Evolutionary conservation across 352 stramenopile species (phyloP).

Genomic region (Globisporangium uncinulatum): DNA sequence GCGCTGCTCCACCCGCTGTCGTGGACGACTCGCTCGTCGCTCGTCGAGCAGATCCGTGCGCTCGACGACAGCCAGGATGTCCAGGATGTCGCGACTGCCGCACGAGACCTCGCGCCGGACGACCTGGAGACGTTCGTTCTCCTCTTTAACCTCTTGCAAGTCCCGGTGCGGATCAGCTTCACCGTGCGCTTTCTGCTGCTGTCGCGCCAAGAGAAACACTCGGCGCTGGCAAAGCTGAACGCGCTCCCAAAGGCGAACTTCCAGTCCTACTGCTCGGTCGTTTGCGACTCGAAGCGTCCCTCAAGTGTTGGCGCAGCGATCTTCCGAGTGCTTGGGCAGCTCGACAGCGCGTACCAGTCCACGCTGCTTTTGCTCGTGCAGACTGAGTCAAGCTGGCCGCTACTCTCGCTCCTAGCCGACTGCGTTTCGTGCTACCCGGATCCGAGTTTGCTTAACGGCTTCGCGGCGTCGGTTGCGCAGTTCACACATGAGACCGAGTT

Average conservation of each 20-base stretch:
- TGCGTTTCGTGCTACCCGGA: conserved; percentile 1
- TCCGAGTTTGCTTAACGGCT: conserved; percentile 30
- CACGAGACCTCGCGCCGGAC: conserved; percentile 29
- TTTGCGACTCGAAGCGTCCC: conserved; percentile 22
- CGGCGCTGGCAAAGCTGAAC: conserved; percentile 21
- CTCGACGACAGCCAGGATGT: conserved; percentile 33
- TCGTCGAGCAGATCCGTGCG: conserved; percentile 55
- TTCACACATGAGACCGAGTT: conserved; percentile 30
- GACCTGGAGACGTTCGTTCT: conserved; percentile 32
- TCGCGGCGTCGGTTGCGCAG: conserved; percentile 31
- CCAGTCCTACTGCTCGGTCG: conserved; percentile 21
- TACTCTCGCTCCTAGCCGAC: conserved; percentile 35
- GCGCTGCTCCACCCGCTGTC: conserved; percentile 37
- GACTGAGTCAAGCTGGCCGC: conserved; percentile 36
- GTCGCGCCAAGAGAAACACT: conserved; percentile 15
- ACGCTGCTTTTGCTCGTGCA: conserved; percentile 35
- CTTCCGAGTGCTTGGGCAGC: conserved; percentile 34
- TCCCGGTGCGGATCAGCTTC: conserved; percentile 31
- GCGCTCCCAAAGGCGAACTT: conserved; percentile 41
- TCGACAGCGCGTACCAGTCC: conserved; percentile 32
- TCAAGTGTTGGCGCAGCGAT: conserved; percentile 25
- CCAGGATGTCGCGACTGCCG: conserved; percentile 26
- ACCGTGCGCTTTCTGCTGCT: conserved; percentile 26
- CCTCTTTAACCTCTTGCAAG: conserved; percentile 35
- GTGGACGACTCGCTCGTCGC: conserved; percentile 46